A percentile compares a stretch with the other conserved stretches of the same genome.
Conservation (phyloP, 805 yeast species). For the Kregervanrija fluxuum region DNA sequence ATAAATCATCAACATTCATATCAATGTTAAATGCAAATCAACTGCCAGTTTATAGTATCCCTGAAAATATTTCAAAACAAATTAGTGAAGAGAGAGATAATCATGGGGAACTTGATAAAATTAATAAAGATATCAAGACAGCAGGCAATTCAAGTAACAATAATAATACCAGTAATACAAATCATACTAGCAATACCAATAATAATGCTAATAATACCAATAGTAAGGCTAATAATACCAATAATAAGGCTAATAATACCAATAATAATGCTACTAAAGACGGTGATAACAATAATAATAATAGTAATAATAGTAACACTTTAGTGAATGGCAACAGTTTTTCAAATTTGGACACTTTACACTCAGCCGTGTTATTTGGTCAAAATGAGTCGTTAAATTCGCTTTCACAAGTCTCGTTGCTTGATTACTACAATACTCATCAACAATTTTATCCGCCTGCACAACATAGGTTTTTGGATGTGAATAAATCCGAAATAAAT, state of each 20-base stretch:
- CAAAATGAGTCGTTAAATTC: not conserved
- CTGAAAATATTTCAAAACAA: conserved; percentile 12
- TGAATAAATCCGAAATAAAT: too few relatives aligned
- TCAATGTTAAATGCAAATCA: not conserved
- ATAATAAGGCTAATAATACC: not conserved
- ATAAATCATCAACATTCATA: too few relatives aligned
- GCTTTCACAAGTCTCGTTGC: conserved; percentile 7
- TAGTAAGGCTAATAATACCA: not conserved
- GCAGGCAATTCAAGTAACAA: conserved; percentile 1
- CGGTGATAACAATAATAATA: conserved; percentile 2
- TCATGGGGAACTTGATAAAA: not conserved
- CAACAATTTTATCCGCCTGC: conserved; percentile 17
- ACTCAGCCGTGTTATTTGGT: too few relatives aligned
- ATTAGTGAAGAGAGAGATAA: not conserved
- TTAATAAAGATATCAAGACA: conserved; percentile 1
- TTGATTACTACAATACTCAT: conserved; percentile 18
- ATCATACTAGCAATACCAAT: not conserved
- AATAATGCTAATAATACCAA: conserved; percentile 4
- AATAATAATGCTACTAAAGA: conserved; percentile 1
- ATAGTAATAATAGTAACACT: not conserved
- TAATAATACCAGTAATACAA: conserved; percentile 2
- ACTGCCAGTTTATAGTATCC: conserved; percentile 5
- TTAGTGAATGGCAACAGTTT: too few relatives aligned
- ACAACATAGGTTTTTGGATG: too few relatives aligned
- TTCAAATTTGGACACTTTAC: too few relatives aligned